These are phyloP conservation scores for Calonectria pseudoreteaudii DNA, from an alignment of 2,329 filamentous ascomycete species.

Conservation along the genomic window DNA sequence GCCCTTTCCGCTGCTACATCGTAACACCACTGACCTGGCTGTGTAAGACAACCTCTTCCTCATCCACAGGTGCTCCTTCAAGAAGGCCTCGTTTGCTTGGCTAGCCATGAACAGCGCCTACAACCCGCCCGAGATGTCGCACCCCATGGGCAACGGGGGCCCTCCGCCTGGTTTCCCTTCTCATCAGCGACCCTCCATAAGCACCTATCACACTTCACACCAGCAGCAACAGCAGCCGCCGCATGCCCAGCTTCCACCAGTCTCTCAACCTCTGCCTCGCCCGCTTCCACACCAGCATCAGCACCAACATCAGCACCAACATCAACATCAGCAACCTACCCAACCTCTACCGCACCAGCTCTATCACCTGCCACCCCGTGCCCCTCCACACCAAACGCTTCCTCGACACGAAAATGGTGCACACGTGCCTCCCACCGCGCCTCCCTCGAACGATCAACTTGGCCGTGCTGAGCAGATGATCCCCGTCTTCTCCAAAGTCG, in stretches of 20 bases:
- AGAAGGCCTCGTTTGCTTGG: conserved; percentile 8
- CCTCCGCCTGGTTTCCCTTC: conserved; percentile 38
- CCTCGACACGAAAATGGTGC: conserved; percentile 39
- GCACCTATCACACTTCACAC: conserved; percentile 34
- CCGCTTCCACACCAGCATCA: conserved; percentile 29
- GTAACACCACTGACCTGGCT: background rate
- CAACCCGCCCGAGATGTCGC: conserved; percentile 46
- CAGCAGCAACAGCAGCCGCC: conserved; percentile 37
- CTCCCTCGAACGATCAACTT: conserved; percentile 33
- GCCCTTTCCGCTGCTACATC: background rate
- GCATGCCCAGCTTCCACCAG: conserved; percentile 33
- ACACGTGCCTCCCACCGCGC: conserved; percentile 27
- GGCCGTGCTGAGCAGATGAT: conserved; percentile 35
- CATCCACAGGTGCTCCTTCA: background rate
- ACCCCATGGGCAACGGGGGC: conserved; percentile 39
- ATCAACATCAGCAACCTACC: conserved; percentile 37
- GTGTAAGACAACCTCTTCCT: background rate
- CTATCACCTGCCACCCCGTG: conserved; percentile 40
- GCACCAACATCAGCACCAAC: conserved; percentile 37
- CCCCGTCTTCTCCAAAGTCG: conserved; percentile 48
- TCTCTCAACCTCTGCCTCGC: conserved; percentile 32
- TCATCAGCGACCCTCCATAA: conserved; percentile 34
- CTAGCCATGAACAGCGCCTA: conserved; percentile 47
- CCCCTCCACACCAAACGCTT: conserved; percentile 37
- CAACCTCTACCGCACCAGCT: conserved; percentile 36